Base-by-base conservation (phyloP, 441 rosid genomes). In the Brassica balearica region DNA sequence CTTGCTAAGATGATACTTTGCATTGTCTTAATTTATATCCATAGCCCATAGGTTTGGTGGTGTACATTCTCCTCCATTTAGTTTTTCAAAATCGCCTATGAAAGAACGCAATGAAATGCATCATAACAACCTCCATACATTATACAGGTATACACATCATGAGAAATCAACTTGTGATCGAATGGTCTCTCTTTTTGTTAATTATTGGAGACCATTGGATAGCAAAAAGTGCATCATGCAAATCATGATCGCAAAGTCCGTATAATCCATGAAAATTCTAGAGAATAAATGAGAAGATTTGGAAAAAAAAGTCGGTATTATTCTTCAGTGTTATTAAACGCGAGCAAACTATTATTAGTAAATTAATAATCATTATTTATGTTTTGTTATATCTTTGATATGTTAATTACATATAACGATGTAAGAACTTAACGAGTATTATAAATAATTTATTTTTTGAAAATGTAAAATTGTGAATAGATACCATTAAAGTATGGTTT, bases 201-300 rank as follows among this genome's bases (percentile, higher is more conserved):
- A 51, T 51, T n/a, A n/a, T 6, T 14, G 56, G 8, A 51, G 8
- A 51, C 56, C 5, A 14, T n/a, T n/a, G 56, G 56, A n/a, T 46
- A 6, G 56, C 17, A 51, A 14, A 51, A 51, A 51, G 2, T 51
- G 56, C 19, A 51, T 51, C 19, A 51, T 51, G 19, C 17, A 51
- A 51, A 51, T 48, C 56, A 51, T 51, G 56, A 51, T 51, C 17
- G 8, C 6, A 5, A 51, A 51, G 56, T 51, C 17, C 2, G 7
- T 48, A 48, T 12, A 51, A 51, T 51, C 56, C 56, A 46, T 12
- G 1, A 51, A 51, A 51, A 48, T 7, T 48, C 56, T 25, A 6
- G n/a, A 48, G 56, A 48, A n/a, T n/a, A 48, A 48, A 48, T 48
- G 19, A 48, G 19, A 51, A n/a, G 56, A 55, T 55, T 55, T 53